Evolutionary conservation across 345 rosid genomes (phyloP).

Genomic region (Carallia pectinifolia): DNA sequence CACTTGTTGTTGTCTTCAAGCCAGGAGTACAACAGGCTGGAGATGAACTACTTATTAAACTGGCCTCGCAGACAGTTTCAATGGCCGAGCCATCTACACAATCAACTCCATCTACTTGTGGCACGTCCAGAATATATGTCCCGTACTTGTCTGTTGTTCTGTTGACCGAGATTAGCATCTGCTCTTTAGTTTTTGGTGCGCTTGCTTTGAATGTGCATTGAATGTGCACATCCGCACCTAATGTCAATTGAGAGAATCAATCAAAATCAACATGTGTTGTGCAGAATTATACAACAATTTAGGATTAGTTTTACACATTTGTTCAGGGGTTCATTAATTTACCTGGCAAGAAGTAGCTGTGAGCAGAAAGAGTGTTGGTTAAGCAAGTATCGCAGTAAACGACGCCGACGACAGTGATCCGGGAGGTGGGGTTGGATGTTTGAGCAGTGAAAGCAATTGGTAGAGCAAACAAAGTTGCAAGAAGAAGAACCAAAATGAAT

Average conservation of each 20-base stretch:
- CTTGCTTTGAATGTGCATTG: conserved; percentile 70
- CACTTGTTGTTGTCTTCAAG: conserved; percentile 47
- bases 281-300: too few relatives aligned
- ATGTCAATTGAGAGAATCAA: background rate
- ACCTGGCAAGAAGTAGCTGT: conserved; percentile 94
- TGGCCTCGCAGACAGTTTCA: conserved; percentile 54
- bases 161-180: conserved; percentile 66
- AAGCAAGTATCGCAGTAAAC: conserved; percentile 80
- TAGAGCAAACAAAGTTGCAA: conserved; percentile 36
- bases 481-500: conserved; percentile 30
- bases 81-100: conserved; percentile 68
- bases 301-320: too few relatives aligned
- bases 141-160: conserved; percentile 66
- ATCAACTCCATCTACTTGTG: conserved; percentile 74
- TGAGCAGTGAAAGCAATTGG: conserved; percentile 22
- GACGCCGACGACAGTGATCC: conserved; percentile 69
- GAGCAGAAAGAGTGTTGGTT: conserved; percentile 58
- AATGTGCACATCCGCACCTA: conserved; percentile 72
- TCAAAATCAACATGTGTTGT: too few relatives aligned
- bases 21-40: conserved; percentile 53
- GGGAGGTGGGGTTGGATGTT: conserved; percentile 39
- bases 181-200: conserved; percentile 64
- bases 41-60: conserved; percentile 42
- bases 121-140: conserved; percentile 66
- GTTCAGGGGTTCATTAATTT: background rate